These are phyloP conservation scores for Penicillium italicum DNA, from an alignment of 2,329 filamentous ascomycete genomes.

Conservation along the genomic window DNA sequence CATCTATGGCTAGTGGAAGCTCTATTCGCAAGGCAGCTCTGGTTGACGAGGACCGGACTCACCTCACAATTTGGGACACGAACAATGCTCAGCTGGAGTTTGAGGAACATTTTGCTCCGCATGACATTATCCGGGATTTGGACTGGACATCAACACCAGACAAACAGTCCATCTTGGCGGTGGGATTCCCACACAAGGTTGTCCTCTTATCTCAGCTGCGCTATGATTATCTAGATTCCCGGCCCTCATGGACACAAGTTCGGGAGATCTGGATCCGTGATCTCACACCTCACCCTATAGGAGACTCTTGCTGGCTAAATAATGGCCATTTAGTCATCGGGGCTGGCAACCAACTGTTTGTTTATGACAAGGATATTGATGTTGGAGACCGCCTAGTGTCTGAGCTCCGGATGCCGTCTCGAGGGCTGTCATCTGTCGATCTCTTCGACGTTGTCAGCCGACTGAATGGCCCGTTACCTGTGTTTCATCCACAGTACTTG, in stretches of 20 bases:
- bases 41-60: slow-evolving; percentile 68
- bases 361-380: slow-evolving; percentile 73
- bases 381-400: slow-evolving; percentile 59
- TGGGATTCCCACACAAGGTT: slow-evolving; percentile 87
- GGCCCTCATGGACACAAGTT: slow-evolving; percentile 84
- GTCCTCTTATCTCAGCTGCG: slow-evolving; percentile 80
- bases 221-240: slow-evolving; percentile 85
- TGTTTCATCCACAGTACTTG: slow-evolving; percentile 89
- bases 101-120: slow-evolving; percentile 66
- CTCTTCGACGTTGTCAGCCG: slow-evolving; percentile 78
- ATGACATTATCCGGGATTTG: slow-evolving; percentile 76
- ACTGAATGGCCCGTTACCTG: slow-evolving; percentile 79
- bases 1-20: slow-evolving; percentile 77
- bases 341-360: slow-evolving; percentile 84
- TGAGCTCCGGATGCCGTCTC: slow-evolving; percentile 50
- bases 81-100: slow-evolving; percentile 77
- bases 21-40: slow-evolving; percentile 83
- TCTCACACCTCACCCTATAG: slow-evolving; percentile 82
- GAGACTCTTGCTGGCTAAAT: slow-evolving; percentile 86
- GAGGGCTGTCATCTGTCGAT: slow-evolving; percentile 55
- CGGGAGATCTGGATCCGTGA: slow-evolving; percentile 77
- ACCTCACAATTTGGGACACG: slow-evolving; percentile 88
- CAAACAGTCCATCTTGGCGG: slow-evolving; percentile 80
- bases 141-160: slow-evolving; percentile 94
- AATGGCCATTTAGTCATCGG: slow-evolving; percentile 83